Evolutionary conservation across 495 filamentous ascomycete species (phyloP).

Genomic region (Filosporella fistucella): DNA sequence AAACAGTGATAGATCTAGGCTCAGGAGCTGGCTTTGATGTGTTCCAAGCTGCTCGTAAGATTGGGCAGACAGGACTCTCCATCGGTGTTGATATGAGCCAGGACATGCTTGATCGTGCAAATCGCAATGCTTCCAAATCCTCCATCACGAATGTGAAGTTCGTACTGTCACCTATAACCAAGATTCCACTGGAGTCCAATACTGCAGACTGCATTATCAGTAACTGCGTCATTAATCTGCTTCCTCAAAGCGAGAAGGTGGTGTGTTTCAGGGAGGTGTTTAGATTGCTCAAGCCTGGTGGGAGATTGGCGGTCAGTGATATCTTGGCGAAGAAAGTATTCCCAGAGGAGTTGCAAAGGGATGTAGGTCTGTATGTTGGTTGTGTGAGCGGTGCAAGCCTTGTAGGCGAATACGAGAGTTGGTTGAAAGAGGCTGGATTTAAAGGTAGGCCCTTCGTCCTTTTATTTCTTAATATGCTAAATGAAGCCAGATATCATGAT

Average conservation of each 20-base stretch:
- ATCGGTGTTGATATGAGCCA: conserved; percentile 65
- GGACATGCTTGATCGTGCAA: conserved; percentile 55
- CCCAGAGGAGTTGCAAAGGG: not conserved
- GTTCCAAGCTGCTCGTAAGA: conserved; percentile 27
- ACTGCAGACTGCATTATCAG: conserved; percentile 56
- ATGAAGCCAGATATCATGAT: conserved; percentile 41
- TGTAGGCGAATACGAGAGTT: conserved; percentile 43
- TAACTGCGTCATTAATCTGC: conserved; percentile 57
- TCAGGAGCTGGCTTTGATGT: conserved; percentile 61
- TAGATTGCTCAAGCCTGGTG: conserved; percentile 56
- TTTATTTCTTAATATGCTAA: conserved; percentile 4
- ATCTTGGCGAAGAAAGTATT: conserved; percentile 1
- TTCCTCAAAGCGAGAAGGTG: conserved; percentile 52
- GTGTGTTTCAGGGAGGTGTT: conserved; percentile 56
- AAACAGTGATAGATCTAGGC: conserved; percentile 60
- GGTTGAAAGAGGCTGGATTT: conserved; percentile 51
- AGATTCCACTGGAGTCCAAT: conserved; percentile 37
- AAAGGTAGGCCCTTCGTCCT: conserved; percentile 31
- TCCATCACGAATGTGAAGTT: conserved; percentile 41
- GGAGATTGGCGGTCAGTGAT: conserved; percentile 51
- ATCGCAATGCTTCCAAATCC: conserved; percentile 36
- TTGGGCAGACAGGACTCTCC: conserved; percentile 47
- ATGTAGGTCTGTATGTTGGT: conserved; percentile 12
- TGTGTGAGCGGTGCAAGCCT: conserved; percentile 2
- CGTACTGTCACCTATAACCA: conserved; percentile 48